Evolutionary conservation across 805 yeast genomes (phyloP), one percentile per base, ranked within the genome.

Genomic region (Yarrowia phangngaensis): DNA sequence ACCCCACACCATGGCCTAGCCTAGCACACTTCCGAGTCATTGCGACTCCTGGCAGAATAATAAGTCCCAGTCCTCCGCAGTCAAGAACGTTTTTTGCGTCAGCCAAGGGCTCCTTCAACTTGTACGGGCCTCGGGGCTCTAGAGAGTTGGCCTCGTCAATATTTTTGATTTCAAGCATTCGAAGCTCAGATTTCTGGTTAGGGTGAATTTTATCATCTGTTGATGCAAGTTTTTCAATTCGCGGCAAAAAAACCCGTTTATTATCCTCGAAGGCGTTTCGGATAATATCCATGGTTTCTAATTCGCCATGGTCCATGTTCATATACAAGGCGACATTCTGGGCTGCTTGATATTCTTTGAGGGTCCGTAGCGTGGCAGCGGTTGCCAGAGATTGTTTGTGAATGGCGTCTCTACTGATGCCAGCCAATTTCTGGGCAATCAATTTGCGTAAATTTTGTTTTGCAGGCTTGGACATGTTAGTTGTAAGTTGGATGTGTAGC

Each of bases 1-100:
- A 88, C 0, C 97, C 98, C 4, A 81, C 90, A 1, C 98, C 98
- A 61, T 87, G 95, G 1, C 98, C 98, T 47, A 90, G 61, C 48
- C 98, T 63, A 9, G 69, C 62, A 16, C 79, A 57, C 9, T 60
- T 54, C 9, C 27, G 55, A 1, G 84, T 74, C 63, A 85, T 89
- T 1, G 85, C 95, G 1, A 90, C 81, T 0, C 95, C 97, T 0
- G 97, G 97, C 0, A 90, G 70, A 6, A 90, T 64, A 6, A 90
- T 67, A 8, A 90, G 57, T 56, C 90, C 97, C 16, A 90, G 64
- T 0, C 76, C 79, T 3, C 54, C 59, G 0, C 58, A 63, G 3
- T 56, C 58, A 11, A 53, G 45, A 8, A 60, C 61, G 13, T 58
- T 56, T 24, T 56, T 51, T 8, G 15, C 14, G 3, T 64, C 64